A percentile compares a stretch with the other conserved stretches of the same genome.
Conservation (phyloP, 805 yeast genomes). For the Yamadazyma tumulicola region DNA sequence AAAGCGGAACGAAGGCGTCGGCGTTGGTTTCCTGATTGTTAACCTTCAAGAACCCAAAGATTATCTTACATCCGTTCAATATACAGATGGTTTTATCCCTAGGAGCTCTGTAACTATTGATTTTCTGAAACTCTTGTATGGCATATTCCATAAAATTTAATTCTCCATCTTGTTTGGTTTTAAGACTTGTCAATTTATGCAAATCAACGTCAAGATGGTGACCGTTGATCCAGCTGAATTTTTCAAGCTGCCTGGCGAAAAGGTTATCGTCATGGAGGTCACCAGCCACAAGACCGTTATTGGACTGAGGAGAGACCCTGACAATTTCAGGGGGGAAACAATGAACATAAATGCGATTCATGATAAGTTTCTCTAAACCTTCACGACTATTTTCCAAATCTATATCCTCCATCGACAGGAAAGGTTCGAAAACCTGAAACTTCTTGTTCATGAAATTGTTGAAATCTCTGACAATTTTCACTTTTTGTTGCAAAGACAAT, state of each 20-base stretch:
- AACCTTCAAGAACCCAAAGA: conserved; percentile 80
- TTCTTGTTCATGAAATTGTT: conserved; percentile 65
- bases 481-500: conserved; percentile 77
- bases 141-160: conserved; percentile 57
- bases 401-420: conserved; percentile 56
- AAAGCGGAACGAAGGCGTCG: conserved; percentile 86
- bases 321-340: conserved; percentile 79
- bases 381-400: conserved; percentile 71
- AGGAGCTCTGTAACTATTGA: conserved; percentile 85
- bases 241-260: conserved; percentile 50
- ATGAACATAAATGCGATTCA: conserved; percentile 76
- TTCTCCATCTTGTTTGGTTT: conserved; percentile 24
- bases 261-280: conserved; percentile 62
- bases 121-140: conserved; percentile 67
- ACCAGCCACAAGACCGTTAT: conserved; percentile 44
- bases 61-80: conserved; percentile 86
- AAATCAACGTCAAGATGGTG: conserved; percentile 72
- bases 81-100: conserved; percentile 91
- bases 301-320: conserved; percentile 9
- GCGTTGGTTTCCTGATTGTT: conserved; percentile 75
- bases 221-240: conserved; percentile 70
- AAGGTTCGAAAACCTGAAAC: conserved; percentile 65
- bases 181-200: conserved; percentile 34
- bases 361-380: conserved; percentile 87
- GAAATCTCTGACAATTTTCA: conserved; percentile 74